Base-by-base conservation (phyloP, 495 filamentous ascomycete genomes). In the Podospora didyma region DNA sequence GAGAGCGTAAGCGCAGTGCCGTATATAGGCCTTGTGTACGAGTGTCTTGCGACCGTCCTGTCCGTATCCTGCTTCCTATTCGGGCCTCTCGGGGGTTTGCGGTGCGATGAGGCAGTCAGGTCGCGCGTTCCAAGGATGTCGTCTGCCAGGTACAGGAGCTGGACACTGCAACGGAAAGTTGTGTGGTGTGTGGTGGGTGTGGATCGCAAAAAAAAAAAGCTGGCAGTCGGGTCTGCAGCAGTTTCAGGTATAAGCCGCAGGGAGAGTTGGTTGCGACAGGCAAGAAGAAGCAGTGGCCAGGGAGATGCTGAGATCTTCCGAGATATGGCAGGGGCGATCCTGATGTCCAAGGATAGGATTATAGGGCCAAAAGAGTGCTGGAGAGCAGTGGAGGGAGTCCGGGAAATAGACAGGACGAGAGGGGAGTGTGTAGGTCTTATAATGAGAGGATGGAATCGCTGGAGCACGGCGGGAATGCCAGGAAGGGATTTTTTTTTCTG, bases 401-500 rank as follows among this genome's bases (percentile, higher is more conserved):
- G 62, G 65, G 60, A 44, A 35, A 60, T 61, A 61, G 54, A 44
- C 56, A 46, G 44, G 51, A 63, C 51, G 65, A 60, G 58, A 59
- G 57, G 67, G 66, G 60, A 62, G 42, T 49, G n/a, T n/a, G n/a
- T n/a, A 47, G 46, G 59, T 62, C 63, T 64, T 66, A 65, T 65
- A 67, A 69, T 58, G 49, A 68, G 60, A 59, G 65, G 65, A 64
- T 59, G 53, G 54, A 54, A 65, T 61, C 57, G 57, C 62, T 60
- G 34, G 56, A 51, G 57, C 53, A 49, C 35, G 57, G 53, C 54
- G 59, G 63, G 59, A 66, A 66, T 59, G 61, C 50, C 44, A 56
- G 62, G 54, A 52, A 65, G 60, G 34, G 34, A 11, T 62, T 68
- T 66, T 62, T 61, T 57, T 48, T 49, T 54, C 34, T 47, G 49